These are phyloP conservation scores for Calocera viscosa DNA, from an alignment of 768 basidiomycete genomes.

Conservation along the genomic window DNA sequence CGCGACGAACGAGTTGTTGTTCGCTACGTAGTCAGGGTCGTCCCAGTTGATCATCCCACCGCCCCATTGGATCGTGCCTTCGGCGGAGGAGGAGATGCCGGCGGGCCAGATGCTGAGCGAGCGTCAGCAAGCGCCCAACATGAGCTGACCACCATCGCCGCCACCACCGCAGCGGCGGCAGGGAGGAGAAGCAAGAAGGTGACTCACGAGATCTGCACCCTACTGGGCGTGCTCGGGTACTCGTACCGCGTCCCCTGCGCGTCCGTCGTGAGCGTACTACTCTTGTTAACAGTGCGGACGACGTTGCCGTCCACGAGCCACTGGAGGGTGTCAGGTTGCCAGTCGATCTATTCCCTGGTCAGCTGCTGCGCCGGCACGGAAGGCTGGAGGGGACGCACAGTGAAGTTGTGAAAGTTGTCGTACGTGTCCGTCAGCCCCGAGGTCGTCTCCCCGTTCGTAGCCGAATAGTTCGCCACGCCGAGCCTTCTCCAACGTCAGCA, in stretches of 20 bases:
- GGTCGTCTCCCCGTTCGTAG: conserved; percentile 39
- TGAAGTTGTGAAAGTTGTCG: conserved; percentile 60
- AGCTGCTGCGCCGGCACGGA: not conserved
- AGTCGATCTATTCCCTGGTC: conserved; percentile 48
- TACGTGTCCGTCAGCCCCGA: conserved; percentile 49
- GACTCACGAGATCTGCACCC: conserved; percentile 62
- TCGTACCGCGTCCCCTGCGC: conserved; percentile 27
- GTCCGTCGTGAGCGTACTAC: conserved; percentile 45
- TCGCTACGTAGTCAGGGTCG: conserved; percentile 60
- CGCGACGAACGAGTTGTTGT: conserved; percentile 34
- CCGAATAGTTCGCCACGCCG: conserved; percentile 21
- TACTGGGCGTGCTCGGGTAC: conserved; percentile 68
- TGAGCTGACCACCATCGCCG: not conserved
- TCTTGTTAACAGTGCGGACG: conserved; percentile 54
- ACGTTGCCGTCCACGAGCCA: conserved; percentile 59
- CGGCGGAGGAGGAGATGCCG: conserved; percentile 46
- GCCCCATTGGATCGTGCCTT: conserved; percentile 66
- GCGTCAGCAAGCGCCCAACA: not conserved
- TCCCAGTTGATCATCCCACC: conserved; percentile 74
- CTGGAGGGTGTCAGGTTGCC: conserved; percentile 54
- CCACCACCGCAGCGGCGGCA: not conserved
- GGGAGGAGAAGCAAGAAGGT: not conserved
- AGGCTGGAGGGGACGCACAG: conserved; percentile 35
- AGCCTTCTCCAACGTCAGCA: conserved; percentile 43
- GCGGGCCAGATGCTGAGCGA: conserved; percentile 59